phyloP scores from a whole-genome alignment of 176 grass and related monocot species.

The Cenchrus fungigraminus region DNA sequence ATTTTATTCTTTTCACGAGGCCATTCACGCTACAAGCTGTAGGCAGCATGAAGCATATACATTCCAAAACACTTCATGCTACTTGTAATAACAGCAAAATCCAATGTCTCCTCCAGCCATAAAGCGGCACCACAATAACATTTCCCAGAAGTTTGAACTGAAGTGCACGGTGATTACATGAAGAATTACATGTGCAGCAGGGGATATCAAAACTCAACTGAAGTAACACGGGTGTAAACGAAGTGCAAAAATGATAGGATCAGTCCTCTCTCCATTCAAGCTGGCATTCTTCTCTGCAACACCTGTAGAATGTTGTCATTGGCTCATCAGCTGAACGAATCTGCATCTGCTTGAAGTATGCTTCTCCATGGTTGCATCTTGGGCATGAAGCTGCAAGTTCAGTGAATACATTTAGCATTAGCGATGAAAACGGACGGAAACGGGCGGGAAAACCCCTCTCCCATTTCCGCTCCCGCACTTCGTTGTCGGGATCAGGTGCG shows the following conservation, averaged over 20 bases:
- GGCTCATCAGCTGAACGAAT: conserved; percentile 78
- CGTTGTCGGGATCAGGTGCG: too few relatives aligned
- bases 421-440: too few relatives aligned
- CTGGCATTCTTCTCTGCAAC: conserved; percentile 57
- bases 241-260: neutral
- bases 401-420: conserved; percentile 12
- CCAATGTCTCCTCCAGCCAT: neutral
- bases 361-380: conserved; percentile 60
- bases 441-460: too few relatives aligned
- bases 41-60: neutral
- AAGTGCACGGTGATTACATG: neutral
- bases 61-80: neutral
- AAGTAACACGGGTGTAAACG: neutral
- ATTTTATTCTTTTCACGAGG: neutral
- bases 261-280: conserved; percentile 67
- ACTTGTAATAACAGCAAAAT: neutral
- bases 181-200: neutral
- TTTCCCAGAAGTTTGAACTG: neutral
- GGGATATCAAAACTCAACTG: neutral
- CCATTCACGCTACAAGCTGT: neutral
- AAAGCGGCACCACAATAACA: neutral
- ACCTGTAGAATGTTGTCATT: conserved; percentile 58
- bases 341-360: conserved; percentile 63
- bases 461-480: too few relatives aligned
- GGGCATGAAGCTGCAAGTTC: conserved; percentile 62